These are phyloP conservation scores for Casuarina glauca DNA, from an alignment of 306 rosid genomes.

Conservation along the genomic window DNA sequence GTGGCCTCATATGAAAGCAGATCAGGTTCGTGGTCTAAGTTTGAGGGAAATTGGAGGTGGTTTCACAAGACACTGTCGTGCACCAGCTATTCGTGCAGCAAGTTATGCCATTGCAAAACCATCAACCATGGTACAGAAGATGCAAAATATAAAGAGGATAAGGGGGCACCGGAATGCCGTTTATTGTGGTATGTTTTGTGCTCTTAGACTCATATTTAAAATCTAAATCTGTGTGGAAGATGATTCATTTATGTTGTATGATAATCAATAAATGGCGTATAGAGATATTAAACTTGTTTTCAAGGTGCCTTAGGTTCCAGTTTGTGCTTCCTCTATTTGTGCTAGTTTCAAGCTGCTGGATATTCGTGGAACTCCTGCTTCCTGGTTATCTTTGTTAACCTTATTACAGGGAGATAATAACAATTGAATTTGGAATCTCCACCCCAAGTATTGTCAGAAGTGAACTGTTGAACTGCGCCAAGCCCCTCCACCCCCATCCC, in stretches of 20 bases:
- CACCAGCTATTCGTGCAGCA: constrained; percentile 92
- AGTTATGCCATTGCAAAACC: constrained; percentile 97
- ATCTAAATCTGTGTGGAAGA: constrained; percentile 23
- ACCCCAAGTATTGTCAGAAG: background rate
- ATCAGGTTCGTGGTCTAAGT: constrained; percentile 87
- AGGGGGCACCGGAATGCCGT: constrained; percentile 99
- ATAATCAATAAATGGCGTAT: background rate
- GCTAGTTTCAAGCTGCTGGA: background rate
- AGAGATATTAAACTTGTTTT: background rate
- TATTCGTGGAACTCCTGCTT: background rate
- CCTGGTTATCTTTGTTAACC: background rate
- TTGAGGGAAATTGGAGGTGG: constrained; percentile 99
- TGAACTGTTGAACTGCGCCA: background rate
- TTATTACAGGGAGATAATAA: background rate
- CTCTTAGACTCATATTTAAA: constrained; percentile 13
- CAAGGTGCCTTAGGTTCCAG: background rate
- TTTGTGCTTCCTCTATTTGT: background rate
- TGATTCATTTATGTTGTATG: background rate
- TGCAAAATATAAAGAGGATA: constrained; percentile 81
- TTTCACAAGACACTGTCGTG: constrained; percentile 90
- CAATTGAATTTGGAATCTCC: background rate
- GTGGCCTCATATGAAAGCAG: constrained; percentile 99
- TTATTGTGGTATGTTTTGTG: constrained; percentile 81
- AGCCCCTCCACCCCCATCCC: background rate
- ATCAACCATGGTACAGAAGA: constrained; percentile 90